Evolutionary conservation across 306 rosid species (phyloP).

Genomic region (Prunus davidiana): DNA sequence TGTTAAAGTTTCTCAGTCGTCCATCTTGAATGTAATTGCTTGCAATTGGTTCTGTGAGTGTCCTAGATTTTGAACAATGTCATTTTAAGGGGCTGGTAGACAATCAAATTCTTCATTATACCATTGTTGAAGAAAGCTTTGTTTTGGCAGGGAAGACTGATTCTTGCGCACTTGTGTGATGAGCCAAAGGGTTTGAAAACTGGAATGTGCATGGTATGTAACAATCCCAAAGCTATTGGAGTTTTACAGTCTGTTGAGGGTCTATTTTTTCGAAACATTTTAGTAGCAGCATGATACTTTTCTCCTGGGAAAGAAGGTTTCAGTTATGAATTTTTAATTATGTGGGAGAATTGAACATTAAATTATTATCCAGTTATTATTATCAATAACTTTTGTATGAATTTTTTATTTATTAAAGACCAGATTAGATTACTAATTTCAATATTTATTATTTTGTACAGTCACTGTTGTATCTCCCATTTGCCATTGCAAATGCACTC

Average conservation of each 20-base stretch:
- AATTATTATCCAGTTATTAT: neutral
- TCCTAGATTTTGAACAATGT: neutral
- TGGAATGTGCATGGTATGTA: slow-evolving; percentile 97
- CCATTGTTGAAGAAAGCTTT: slow-evolving; percentile 22
- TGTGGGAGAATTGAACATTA: neutral
- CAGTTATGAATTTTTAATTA: neutral
- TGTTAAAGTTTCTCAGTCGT: slow-evolving; percentile 7
- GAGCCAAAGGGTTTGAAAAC: slow-evolving; percentile 99
- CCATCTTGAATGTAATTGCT: neutral
- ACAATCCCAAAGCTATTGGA: neutral
- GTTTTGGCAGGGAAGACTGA: slow-evolving; percentile 91
- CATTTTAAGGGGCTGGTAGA: neutral
- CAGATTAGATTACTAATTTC: neutral
- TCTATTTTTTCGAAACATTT: neutral
- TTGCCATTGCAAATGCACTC: slow-evolving; percentile 87
- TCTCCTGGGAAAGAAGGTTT: neutral
- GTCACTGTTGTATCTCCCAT: slow-evolving; percentile 83
- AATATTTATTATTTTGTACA: slow-evolving; percentile 29
- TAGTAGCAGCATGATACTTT: neutral
- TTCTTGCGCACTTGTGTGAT: slow-evolving; percentile 91
- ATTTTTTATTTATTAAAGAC: neutral
- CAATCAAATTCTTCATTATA: neutral
- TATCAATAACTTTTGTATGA: neutral
- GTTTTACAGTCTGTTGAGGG: neutral
- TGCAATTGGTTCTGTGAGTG: neutral